These are phyloP conservation scores for Backusella macrospora DNA, from an alignment of 192 early-diverging fungal genomes.

Conservation along the genomic window DNA sequence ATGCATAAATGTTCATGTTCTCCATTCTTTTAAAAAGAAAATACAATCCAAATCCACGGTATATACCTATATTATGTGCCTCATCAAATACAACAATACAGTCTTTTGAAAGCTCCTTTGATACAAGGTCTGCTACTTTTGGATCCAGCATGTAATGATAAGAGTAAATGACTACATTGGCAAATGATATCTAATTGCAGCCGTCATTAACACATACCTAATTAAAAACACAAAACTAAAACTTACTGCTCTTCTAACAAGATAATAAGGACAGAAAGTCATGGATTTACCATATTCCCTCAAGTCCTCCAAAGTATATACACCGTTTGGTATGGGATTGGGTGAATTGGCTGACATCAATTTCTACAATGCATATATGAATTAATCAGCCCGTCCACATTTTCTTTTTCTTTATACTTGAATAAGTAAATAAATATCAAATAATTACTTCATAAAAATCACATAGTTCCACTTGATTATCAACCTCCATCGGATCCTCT, in stretches of 20 bases:
- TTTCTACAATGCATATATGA: slow-evolving; percentile 47
- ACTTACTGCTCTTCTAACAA: slow-evolving; percentile 80
- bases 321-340: slow-evolving; percentile 77
- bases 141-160: slow-evolving; percentile 99
- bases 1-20: neutral
- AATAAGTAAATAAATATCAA: neutral
- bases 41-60: neutral
- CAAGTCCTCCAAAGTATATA: slow-evolving; percentile 97
- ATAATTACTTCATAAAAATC: slow-evolving; percentile 75
- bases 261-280: slow-evolving; percentile 92
- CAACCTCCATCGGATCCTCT: slow-evolving; percentile 27
- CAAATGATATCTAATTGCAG: slow-evolving; percentile 68
- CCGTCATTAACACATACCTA: neutral
- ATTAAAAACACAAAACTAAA: neutral
- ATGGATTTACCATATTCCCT: slow-evolving; percentile 75
- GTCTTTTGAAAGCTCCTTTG: slow-evolving; percentile 91
- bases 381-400: neutral
- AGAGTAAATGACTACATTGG: slow-evolving; percentile 97
- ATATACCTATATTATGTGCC: slow-evolving; percentile 95
- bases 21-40: neutral
- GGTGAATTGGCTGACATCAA: slow-evolving; percentile 66
- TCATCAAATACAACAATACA: slow-evolving; percentile 99
- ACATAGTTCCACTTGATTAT: slow-evolving; percentile 61
- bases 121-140: slow-evolving; percentile 97
- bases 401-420: neutral